Base-by-base conservation (phyloP, 352 stramenopile species). In the Phytophthora fragariae region DNA sequence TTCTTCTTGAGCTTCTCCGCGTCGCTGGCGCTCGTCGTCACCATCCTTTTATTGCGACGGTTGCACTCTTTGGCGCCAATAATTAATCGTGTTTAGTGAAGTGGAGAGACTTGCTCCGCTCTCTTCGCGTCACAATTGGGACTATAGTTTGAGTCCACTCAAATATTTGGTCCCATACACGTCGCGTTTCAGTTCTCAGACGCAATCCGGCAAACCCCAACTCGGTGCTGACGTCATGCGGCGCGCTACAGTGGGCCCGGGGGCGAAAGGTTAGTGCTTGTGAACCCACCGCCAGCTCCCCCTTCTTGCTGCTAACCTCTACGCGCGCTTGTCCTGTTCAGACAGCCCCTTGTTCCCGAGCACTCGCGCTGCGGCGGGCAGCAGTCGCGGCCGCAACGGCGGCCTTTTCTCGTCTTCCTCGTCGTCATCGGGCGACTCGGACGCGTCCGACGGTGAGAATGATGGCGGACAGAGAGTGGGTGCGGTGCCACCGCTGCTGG, bases 381-480 rank as follows among this genome's bases (percentile, higher is more conserved):
- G 46, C 44, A 70, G 59, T 69, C 71, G 71, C 3, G 68, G 67
- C n/a, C 75, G 75, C 47, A 80, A 80, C 27, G 75, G 75, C 21
- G 75, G 75, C 6, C 68, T 82, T 64, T 82, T 82, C 64, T 82
- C 75, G 7, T 82, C 75, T 41, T 82, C 75, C 12, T 82, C 75
- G 35, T 80, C 75, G 24, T 80, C 75, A 21, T 70, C 68, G 14
- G 67, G 56, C 8, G 67, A 81, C 47, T 76, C 71, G 10, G 66
- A 79, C 35, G 44, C 39, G 21, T 79, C 75, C 1, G 66, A 77
- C 19, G 52, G 29, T 14, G 68, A 77, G 17, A 65, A 70, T 59
- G 56, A 72, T 29, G 49, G 47, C 27, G 59, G 33, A 8, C 62
- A 70, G 11, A 37, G 72, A 54, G 60, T 64, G 7, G 56, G 57